Base-by-base conservation (phyloP, 768 basidiomycete genomes). In the Mycena epipterygia region DNA sequence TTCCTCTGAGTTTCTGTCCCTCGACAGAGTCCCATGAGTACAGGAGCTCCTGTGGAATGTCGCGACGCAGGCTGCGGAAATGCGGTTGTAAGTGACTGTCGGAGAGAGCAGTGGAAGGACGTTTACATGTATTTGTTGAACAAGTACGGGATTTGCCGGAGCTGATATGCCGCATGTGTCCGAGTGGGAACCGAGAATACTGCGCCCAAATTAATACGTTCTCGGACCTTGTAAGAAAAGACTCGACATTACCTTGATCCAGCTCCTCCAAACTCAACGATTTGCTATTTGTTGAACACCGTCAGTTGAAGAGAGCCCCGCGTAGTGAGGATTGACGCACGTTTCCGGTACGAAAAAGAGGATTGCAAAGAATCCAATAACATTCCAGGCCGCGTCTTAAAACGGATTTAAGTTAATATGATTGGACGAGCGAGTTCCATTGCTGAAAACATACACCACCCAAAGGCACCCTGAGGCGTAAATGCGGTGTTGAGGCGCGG, bases 341-440 rank as follows among this genome's bases (percentile, higher is more conserved):
- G 91, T 93, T 82, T 93, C 91, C 37, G 89, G 91, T 11, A 93
- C 85, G 73, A 91, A 91, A 25, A 91, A 79, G 33, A 92, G 81
- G 69, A 91, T 84, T 57, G 64, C 90, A 90, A 30, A 91, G 70
- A 19, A 89, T 75, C 71, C 86, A 83, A 49, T 27, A n/a, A 44
- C 51, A 21, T 52, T 52, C 51, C 27, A 52, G 6, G 29, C 30
- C 2, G 51, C 48, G 25, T 49, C 39, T 41, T 7, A 46, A 23
- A 29, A 4, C 21, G 2, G 9, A 27, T 30, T 16, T 13, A 51
- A 46, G 5, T 19, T 3, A 46, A 46, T 39, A 39, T 39, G 9
- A 39, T 39, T 16, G 16, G 37, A 39, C 44, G 7, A 41, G 14
- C 39, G 19, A 41, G 13, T 41, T 16, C 39, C 13, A 41, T 17